Percentiles rank a stretch among this genome's conserved stretches.
These are phyloP conservation scores for Bryoerythrophyllum caledonicum DNA, from an alignment of 225 moss, liverwort and hornwort species.

Conservation along the genomic window DNA sequence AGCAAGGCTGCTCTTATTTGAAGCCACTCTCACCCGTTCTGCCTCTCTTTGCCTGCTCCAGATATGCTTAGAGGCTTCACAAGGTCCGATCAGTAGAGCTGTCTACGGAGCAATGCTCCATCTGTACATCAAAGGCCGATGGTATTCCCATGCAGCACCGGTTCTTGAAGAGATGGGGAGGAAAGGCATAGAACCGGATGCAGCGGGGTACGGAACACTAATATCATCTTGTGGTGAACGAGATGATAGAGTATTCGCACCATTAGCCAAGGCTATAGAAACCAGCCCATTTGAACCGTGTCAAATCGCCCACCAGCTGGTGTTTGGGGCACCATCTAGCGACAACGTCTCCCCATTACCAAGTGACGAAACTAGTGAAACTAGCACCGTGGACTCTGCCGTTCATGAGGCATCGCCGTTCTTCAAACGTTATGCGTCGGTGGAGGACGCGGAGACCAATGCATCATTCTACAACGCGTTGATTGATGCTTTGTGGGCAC, in stretches of 20 bases:
- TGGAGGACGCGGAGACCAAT: conserved; percentile 52
- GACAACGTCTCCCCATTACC: conserved; percentile 16
- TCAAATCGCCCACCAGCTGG: conserved; percentile 58
- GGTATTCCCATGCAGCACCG: conserved; percentile 78
- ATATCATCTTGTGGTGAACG: conserved; percentile 75
- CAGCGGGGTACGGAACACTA: conserved; percentile 74
- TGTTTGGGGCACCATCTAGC: conserved; percentile 33
- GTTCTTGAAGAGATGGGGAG: conserved; percentile 79
- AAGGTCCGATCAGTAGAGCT: conserved; percentile 32
- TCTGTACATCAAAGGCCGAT: conserved; percentile 71
- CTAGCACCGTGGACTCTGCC: conserved; percentile 19
- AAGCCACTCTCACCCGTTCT: neutral
- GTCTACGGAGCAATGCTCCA: conserved; percentile 80
- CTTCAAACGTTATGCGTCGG: conserved; percentile 53
- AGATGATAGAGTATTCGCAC: conserved; percentile 51
- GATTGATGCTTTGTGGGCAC: conserved; percentile 86
- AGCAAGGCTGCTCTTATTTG: conserved; percentile 19
- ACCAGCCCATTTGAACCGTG: conserved; percentile 70
- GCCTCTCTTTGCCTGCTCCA: conserved; percentile 33
- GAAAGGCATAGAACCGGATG: conserved; percentile 70
- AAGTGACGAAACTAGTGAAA: neutral
- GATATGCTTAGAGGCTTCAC: conserved; percentile 71
- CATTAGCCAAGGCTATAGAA: conserved; percentile 65
- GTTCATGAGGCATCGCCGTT: conserved; percentile 58
- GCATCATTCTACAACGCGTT: conserved; percentile 80